These are phyloP conservation scores for Tricharina praecox DNA, from an alignment of 495 filamentous ascomycete genomes.

Conservation along the genomic window DNA sequence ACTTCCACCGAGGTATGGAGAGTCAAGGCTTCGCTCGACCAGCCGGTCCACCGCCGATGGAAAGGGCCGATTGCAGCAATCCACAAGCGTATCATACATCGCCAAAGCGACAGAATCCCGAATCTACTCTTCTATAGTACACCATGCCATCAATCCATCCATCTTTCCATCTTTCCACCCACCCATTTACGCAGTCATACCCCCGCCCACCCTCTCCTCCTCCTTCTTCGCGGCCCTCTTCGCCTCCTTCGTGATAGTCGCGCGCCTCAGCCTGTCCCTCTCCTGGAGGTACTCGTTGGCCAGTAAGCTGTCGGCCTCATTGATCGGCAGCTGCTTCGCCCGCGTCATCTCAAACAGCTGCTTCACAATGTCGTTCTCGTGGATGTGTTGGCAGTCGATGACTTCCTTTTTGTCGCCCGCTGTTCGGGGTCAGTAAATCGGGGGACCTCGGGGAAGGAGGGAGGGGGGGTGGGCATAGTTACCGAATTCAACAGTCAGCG, in stretches of 20 bases:
- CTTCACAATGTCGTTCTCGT: conserved; percentile 47
- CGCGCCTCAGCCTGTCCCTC: conserved; percentile 31
- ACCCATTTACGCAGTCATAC: too few relatives aligned
- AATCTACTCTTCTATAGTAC: too few relatives aligned
- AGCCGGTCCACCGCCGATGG: too few relatives aligned
- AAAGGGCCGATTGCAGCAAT: too few relatives aligned
- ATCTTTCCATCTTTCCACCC: too few relatives aligned
- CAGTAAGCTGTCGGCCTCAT: conserved; percentile 43
- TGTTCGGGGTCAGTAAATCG: background rate
- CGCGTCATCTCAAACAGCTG: conserved; percentile 52
- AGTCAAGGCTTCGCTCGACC: too few relatives aligned
- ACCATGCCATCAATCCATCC: too few relatives aligned
- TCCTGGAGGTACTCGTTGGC: conserved; percentile 43
- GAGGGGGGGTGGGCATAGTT: background rate
- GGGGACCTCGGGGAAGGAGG: too few relatives aligned
- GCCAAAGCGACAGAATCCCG: too few relatives aligned
- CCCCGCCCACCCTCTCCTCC: conserved; percentile 31
- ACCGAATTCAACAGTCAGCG: conserved; percentile 58
- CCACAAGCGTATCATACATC: too few relatives aligned
- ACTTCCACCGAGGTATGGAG: too few relatives aligned
- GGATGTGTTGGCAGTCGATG: conserved; percentile 47
- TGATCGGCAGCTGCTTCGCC: conserved; percentile 42
- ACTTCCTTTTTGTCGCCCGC: conserved; percentile 23
- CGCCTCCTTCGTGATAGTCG: conserved; percentile 42
- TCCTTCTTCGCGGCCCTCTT: conserved; percentile 43